Percentiles rank a stretch among this genome's conserved stretches.
Evolutionary conservation across 2,329 filamentous ascomycete species (phyloP).

Genomic region (Chaetomium strumarium): DNA sequence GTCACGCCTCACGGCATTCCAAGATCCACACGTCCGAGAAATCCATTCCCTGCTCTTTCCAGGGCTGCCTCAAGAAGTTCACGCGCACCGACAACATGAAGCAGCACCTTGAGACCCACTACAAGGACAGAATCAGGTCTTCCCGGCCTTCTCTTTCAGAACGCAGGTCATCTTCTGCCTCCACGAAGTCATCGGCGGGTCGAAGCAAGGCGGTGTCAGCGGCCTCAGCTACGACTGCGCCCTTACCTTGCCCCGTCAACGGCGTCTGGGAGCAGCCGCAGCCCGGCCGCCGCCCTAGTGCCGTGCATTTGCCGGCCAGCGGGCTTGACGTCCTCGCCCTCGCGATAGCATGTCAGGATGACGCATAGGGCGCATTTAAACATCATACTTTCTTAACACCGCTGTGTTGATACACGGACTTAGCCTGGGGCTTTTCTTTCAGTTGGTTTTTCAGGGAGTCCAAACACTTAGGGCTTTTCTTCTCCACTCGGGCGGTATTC

Average conservation of each 20-base stretch:
- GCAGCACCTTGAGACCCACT: conserved; percentile 74
- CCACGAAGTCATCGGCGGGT: not conserved
- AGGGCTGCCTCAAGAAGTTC: conserved; percentile 72
- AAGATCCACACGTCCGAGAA: conserved; percentile 82
- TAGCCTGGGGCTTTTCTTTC: not conserved
- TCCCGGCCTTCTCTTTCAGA: conserved; percentile 24
- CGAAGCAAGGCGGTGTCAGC: no score
- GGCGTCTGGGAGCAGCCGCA: not conserved
- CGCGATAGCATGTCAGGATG: conserved; percentile 49
- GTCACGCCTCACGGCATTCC: conserved; percentile 77
- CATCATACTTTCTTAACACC: not conserved
- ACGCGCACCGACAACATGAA: conserved; percentile 84
- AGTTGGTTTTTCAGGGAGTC: not conserved
- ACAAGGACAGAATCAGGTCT: conserved; percentile 50
- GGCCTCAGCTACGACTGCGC: not conserved
- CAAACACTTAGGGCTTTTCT: not conserved
- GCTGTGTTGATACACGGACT: not conserved
- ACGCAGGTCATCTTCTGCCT: not conserved
- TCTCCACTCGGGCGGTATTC: not conserved
- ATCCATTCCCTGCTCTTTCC: conserved; percentile 61
- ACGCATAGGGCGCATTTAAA: conserved; percentile 17
- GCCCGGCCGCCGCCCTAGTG: not conserved
- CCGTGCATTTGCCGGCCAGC: conserved; percentile 32
- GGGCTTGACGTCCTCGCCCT: conserved; percentile 51
- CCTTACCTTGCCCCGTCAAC: conserved; percentile 28